Evolutionary conservation across 2,329 filamentous ascomycete species (phyloP).

Genomic region (Fusarium sp.): DNA sequence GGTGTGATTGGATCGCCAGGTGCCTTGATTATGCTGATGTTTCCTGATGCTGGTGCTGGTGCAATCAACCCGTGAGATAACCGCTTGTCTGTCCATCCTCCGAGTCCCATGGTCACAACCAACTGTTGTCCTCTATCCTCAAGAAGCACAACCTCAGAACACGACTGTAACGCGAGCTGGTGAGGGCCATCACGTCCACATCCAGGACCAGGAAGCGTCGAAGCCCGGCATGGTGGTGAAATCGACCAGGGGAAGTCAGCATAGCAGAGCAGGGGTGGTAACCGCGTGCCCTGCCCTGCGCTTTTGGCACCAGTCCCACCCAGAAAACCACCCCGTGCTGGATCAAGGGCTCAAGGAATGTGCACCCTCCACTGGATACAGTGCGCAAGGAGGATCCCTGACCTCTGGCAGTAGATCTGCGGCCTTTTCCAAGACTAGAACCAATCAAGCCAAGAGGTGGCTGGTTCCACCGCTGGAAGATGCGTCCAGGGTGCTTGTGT

Average conservation of each 20-base stretch:
- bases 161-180: slow-evolving; percentile 35
- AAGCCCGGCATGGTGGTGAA: slow-evolving; percentile 40
- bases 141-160: slow-evolving; percentile 25
- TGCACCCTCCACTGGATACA: slow-evolving; percentile 39
- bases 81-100: slow-evolving; percentile 23
- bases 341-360: slow-evolving; percentile 44
- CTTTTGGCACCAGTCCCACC: slow-evolving; percentile 30
- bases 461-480: slow-evolving; percentile 41
- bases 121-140: slow-evolving; percentile 21
- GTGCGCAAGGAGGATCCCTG: slow-evolving; percentile 40
- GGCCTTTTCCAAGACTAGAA: slow-evolving; percentile 42
- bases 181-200: slow-evolving; percentile 32
- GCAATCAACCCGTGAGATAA: slow-evolving; percentile 8
- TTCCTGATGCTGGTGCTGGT: slow-evolving; percentile 9
- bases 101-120: slow-evolving; percentile 26
- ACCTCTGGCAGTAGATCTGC: slow-evolving; percentile 47
- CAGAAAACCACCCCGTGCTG: slow-evolving; percentile 38
- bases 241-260: slow-evolving; percentile 37
- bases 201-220: slow-evolving; percentile 24
- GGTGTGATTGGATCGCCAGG: slow-evolving; percentile 31
- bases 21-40: slow-evolving; percentile 17
- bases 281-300: slow-evolving; percentile 36
- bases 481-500: slow-evolving; percentile 43
- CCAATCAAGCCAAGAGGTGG: slow-evolving; percentile 45
- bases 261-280: slow-evolving; percentile 30